Evolutionary conservation across 306 rosid genomes (phyloP), one percentile per base, ranked within the genome.

Genomic region (Sicyos baderoa): DNA sequence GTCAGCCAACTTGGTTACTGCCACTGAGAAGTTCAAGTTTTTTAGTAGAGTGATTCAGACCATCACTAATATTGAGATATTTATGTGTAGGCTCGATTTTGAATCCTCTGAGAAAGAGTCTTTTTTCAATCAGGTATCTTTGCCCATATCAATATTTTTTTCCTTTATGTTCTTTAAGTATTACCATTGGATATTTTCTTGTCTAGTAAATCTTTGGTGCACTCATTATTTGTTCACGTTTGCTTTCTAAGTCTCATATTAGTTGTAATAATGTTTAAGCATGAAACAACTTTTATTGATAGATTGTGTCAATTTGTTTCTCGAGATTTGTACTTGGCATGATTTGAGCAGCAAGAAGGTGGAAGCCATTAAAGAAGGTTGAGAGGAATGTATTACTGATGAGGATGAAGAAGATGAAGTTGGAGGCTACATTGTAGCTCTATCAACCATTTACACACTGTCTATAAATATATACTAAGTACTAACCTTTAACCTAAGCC

Each of bases 121-220:
- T n/a, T 86, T 89, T 79, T 89, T 92, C 83, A 76, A 82, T 86
- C 90, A 86, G 97, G 97, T 92, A 72, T 62, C 18, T 7, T 42
- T 25, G 15, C 53, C 51, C 47, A 27, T 59, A 58, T 12, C 25
- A 44, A 42, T 78, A 5, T 21, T 71, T 1, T 42, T 3, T 25
- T 54, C 7, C 7, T 22, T 58, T 22, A 10, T 48, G 4, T 50
- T 21, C 58, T 21, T 23, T 7, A 35, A 4, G n/a, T 22, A 9
- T 61, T 40, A 35, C 27, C 2, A 17, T 61, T 61, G 9, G 49
- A 61, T 61, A 35, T 17, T 61, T 37, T 61, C 4, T 9, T 37
- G 35, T 61, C 18, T 17, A 61, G 25, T 60, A 9, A 61, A 37
- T 61, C 0, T 9, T 37, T 35, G 22, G 4, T 32, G 22, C 9